phyloP scores from a whole-genome alignment of 164 flowering plant genomes.

The Nymphaea colorata region DNA sequence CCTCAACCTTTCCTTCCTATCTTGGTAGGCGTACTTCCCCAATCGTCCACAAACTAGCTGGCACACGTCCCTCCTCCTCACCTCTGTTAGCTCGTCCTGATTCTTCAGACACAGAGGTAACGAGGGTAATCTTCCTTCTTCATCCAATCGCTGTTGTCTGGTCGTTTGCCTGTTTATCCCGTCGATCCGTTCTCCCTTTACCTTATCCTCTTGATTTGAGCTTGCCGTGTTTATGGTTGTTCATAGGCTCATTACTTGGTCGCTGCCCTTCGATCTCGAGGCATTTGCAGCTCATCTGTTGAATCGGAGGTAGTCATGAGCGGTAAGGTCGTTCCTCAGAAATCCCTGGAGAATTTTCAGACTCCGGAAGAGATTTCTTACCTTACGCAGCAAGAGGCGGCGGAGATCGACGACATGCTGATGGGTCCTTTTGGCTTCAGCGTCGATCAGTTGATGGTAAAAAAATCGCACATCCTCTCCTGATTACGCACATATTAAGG shows the following conservation, averaged over 20 bases:
- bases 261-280: conserved; percentile 17
- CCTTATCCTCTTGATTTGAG: not conserved
- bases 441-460: conserved; percentile 96
- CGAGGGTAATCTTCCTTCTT: not conserved
- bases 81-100: too few species aligned
- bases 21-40: too few species aligned
- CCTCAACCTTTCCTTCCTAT: not conserved
- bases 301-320: conserved; percentile 10
- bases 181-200: too few species aligned
- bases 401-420: conserved; percentile 72
- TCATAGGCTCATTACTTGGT: conserved; percentile 10
- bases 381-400: conserved; percentile 62
- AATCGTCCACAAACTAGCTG: too few species aligned
- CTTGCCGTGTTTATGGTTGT: not conserved
- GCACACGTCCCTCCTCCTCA: too few species aligned
- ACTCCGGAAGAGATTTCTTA: conserved; percentile 35
- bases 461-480: too few species aligned
- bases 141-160: not conserved
- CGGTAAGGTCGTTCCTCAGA: conserved; percentile 8
- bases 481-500: too few species aligned
- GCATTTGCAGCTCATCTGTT: not conserved
- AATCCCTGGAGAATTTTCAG: conserved; percentile 15
- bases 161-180: too few species aligned
- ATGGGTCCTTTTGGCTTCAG: conserved; percentile 94
- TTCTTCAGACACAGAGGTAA: too few species aligned